These are phyloP conservation scores for Entomortierella lignicola DNA, from an alignment of 192 early-diverging fungal species.

Conservation along the genomic window DNA sequence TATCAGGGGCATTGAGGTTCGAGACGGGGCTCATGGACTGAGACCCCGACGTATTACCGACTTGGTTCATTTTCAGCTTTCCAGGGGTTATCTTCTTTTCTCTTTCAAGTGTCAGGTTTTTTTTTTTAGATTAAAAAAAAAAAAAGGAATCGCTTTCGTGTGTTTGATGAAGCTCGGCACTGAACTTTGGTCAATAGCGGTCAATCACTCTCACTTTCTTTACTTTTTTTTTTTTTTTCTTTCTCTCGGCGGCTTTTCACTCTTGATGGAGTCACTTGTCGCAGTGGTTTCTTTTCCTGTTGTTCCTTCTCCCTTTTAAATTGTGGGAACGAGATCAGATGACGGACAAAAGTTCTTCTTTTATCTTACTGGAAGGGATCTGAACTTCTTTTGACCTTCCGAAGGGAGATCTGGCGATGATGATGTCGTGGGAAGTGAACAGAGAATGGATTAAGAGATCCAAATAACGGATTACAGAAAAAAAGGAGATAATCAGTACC, in stretches of 20 bases:
- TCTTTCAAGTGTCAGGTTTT: too few relatives aligned
- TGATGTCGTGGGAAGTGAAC: neutral
- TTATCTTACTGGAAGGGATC: neutral
- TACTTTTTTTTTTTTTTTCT: neutral
- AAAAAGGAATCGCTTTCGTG: neutral
- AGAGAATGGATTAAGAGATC: neutral
- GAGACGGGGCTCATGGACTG: neutral
- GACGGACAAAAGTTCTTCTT: neutral
- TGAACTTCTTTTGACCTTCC: neutral
- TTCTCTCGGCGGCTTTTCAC: neutral
- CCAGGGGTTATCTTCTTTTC: neutral
- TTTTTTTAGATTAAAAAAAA: neutral
- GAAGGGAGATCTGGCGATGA: neutral
- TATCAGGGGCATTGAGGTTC: neutral
- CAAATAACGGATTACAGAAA: too few relatives aligned
- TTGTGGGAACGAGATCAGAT: neutral
- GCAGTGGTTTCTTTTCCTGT: neutral
- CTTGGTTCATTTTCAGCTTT: conserved; percentile 5
- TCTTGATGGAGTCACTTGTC: too few relatives aligned
- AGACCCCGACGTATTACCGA: neutral
- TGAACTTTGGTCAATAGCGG: neutral
- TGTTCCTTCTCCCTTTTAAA: neutral
- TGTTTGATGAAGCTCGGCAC: too few relatives aligned
- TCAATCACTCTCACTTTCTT: neutral
- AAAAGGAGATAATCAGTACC: neutral